phyloP scores from a whole-genome alignment of 2,329 filamentous ascomycete genomes.

The Alternaria panax region DNA sequence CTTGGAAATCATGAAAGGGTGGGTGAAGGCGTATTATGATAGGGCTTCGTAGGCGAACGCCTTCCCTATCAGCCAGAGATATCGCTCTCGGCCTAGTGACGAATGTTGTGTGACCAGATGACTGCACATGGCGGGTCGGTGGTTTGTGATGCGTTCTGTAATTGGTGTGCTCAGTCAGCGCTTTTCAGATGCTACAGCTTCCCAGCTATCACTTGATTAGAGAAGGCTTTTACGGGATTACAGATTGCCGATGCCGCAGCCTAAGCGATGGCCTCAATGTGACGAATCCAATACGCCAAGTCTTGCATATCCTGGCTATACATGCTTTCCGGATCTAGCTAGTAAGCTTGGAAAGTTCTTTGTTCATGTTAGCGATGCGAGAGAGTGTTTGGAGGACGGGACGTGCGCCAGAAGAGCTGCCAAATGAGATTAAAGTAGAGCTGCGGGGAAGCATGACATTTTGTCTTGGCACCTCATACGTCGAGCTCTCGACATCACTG shows the following conservation, averaged over 20 bases:
- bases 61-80: conserved; percentile 1
- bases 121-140: conserved; percentile 5
- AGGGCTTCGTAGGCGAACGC: conserved; percentile 12
- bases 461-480: conserved; percentile 11
- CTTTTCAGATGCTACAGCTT: neutral
- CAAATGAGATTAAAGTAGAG: conserved; percentile 9
- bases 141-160: neutral
- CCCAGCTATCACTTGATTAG: neutral
- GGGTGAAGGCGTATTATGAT: conserved; percentile 12
- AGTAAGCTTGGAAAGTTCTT: neutral
- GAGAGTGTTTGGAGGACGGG: conserved; percentile 5
- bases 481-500: conserved; percentile 8
- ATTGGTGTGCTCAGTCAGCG: conserved; percentile 2
- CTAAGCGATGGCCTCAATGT: neutral
- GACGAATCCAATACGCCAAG: neutral
- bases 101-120: conserved; percentile 10
- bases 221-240: neutral
- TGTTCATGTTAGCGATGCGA: neutral
- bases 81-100: conserved; percentile 10
- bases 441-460: conserved; percentile 26
- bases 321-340: neutral
- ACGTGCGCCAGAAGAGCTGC: conserved; percentile 4
- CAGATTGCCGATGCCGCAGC: neutral
- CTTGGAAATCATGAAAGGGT: conserved; percentile 4
- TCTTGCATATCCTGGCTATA: neutral